Evolutionary conservation across 129 eudicot species (phyloP), one percentile per base, ranked within the genome.

Genomic region (Cynara cardunculus): DNA sequence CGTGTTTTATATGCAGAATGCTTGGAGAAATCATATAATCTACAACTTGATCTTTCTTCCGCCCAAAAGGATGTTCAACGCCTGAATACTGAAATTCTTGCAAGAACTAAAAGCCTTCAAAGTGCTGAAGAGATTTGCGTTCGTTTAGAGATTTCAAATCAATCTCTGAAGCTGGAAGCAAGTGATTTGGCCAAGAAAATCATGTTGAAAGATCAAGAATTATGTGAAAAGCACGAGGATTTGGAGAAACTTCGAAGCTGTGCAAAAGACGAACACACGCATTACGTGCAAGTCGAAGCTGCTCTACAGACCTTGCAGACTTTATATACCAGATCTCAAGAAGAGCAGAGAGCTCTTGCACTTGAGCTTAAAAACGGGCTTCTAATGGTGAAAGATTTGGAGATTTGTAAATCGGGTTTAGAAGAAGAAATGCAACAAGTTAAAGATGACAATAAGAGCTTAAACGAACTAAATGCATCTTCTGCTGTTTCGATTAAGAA

Each of bases 321-420:
- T 85, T 30, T 86, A 73, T 87, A 96, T 82, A 85, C 86, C 28
- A 90, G 88, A 41, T 96, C 99, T 84, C 99, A 89, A 82, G 99
- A 92, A 75, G 91, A 89, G 76, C 97, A 92, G 78, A 89, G 84
- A 69, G 87, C 86, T 73, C 89, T 92, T 41, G 86, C 87, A 3
- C 4, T 39, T 78, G 98, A 96, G 89, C 99, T 96, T 12, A 74
- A 88, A 39, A 87, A 83, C 24, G 92, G 88, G 84, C 90, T 96
- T 76, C 89, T 81, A 8, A 78, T 82, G 86, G 73, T 96, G 71
- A 92, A 89, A 80, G 97, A 89, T 75, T 67, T 96, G 86, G 90
- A 92, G 76, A 79, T 59, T 18, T 75, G 82, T 87, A 94, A 90
- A 80, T 68, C 37, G 25, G 87, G 83, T 69, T 68, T 94, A 80